A percentile compares a stretch with the other conserved stretches of the same genome.
These are phyloP conservation scores for Alternaria hordeiaustralica DNA, from an alignment of 2,329 filamentous ascomycete genomes.

Conservation along the genomic window DNA sequence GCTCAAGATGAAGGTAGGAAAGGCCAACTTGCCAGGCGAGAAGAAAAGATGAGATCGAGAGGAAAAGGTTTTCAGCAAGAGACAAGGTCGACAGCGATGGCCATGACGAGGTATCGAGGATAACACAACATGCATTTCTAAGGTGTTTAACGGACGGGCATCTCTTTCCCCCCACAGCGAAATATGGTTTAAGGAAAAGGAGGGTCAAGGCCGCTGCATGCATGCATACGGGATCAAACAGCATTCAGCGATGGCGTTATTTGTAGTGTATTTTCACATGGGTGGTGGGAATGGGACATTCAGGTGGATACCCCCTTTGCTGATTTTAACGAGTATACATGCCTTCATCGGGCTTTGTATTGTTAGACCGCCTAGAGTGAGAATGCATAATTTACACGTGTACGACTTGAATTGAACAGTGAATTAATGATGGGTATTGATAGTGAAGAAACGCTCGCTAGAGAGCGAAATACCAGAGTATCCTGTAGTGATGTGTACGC, in stretches of 20 bases:
- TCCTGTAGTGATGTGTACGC: not conserved
- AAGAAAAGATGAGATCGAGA: not conserved
- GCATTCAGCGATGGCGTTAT: slow-evolving; percentile 37
- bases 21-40: slow-evolving; percentile 15
- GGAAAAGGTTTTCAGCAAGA: not conserved
- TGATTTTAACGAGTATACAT: not conserved
- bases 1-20: slow-evolving; percentile 28
- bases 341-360: not conserved
- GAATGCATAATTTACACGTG: not conserved
- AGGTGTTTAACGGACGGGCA: not conserved
- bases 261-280: not conserved
- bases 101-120: not conserved
- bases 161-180: not conserved
- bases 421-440: not conserved
- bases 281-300: not conserved
- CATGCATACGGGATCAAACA: slow-evolving; percentile 6
- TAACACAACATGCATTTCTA: slow-evolving; percentile 6
- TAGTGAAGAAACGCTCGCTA: not conserved
- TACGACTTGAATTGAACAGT: not conserved
- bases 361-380: not conserved
- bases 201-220: not conserved
- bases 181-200: not conserved
- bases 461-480: not conserved
- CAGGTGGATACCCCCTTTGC: slow-evolving; percentile 9
- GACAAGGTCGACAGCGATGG: not conserved